Conservation (phyloP, 129 eudicot species). For the Solidago caesia region DNA sequence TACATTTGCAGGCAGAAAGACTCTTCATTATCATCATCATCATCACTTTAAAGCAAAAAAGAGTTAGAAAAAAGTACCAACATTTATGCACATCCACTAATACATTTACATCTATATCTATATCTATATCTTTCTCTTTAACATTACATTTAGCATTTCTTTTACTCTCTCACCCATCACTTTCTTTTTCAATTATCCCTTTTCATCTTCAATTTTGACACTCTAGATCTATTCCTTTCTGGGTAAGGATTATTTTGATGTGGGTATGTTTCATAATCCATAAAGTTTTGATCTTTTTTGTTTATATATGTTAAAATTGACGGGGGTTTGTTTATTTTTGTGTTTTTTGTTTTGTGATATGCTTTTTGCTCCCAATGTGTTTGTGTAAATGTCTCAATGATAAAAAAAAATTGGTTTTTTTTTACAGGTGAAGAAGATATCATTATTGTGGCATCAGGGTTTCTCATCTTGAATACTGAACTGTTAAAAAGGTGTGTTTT, state of each 20-base stretch:
- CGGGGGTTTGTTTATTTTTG: slow-evolving; percentile 3
- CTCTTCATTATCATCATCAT: slow-evolving; percentile 11
- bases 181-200: neutral
- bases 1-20: slow-evolving; percentile 27
- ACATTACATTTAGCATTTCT: neutral
- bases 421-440: slow-evolving; percentile 16
- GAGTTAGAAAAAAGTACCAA: slow-evolving; percentile 1
- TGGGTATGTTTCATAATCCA: slow-evolving; percentile 27
- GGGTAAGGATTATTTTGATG: slow-evolving; percentile 20
- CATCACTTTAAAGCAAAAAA: slow-evolving; percentile 27
- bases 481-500: slow-evolving; percentile 20
- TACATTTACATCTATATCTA: slow-evolving; percentile 4
- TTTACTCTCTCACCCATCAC: slow-evolving; percentile 22
- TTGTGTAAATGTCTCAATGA: slow-evolving; percentile 25
- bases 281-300: slow-evolving; percentile 7
- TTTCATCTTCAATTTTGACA: slow-evolving; percentile 23
- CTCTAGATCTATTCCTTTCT: slow-evolving; percentile 15
- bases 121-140: neutral
- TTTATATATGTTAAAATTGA: neutral
- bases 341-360: neutral
- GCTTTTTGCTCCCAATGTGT: slow-evolving; percentile 21
- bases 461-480: slow-evolving; percentile 18
- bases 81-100: slow-evolving; percentile 40
- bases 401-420: slow-evolving; percentile 22
- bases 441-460: slow-evolving; percentile 18